Base-by-base conservation (phyloP, 2,329 filamentous ascomycete species). In the Bimuria novae-zelandiae region DNA sequence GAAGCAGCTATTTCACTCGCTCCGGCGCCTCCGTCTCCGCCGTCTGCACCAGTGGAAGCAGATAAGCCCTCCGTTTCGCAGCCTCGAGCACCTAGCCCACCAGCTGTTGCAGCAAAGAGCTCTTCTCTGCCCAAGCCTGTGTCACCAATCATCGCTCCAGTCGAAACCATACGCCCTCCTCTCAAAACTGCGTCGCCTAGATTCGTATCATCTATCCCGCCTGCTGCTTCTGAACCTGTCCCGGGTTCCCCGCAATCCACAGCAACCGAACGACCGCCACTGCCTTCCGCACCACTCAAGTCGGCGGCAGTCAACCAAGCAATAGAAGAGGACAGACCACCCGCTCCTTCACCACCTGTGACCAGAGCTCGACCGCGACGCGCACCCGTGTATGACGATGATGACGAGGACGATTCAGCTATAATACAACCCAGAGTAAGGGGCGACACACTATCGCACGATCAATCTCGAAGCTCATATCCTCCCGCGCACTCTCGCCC, bases 281-380 rank as follows among this genome's bases (percentile, higher is more conserved):
- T 44, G 35, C 50, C 41, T 41, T 50, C 49, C 36, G 50, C 62
- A 51, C 49, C 70, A 70, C 52, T 62, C 63, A 57, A 64, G 57
- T 45, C 54, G 16, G 44, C 47, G 23, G 62, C 58, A 41, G 41
- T 57, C 33, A 59, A 58, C 44, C 60, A 62, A 49, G 32, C 59
- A 37, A 27, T 69, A 17, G 68, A 71, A 51, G 68, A 70, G 21
- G 59, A 56, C 39, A 64, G 69, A 60, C 70, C 70, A 17, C 65
- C 70, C 48, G 68, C 70, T 51, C 70, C 70, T 25, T 69, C 67
- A 49, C 69, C 70, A 50, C 70, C 71, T 37, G 52, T 70, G 22
- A 62, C 62, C 47, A 65, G 61, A 60, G 59, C 49, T 23, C 65
- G 68, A 43, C 61, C 63, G 33, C 67, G 69, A 53, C 63, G 70